These are phyloP conservation scores for Diospyros kaki DNA, from an alignment of 148 eudicot genomes.

Conservation along the genomic window DNA sequence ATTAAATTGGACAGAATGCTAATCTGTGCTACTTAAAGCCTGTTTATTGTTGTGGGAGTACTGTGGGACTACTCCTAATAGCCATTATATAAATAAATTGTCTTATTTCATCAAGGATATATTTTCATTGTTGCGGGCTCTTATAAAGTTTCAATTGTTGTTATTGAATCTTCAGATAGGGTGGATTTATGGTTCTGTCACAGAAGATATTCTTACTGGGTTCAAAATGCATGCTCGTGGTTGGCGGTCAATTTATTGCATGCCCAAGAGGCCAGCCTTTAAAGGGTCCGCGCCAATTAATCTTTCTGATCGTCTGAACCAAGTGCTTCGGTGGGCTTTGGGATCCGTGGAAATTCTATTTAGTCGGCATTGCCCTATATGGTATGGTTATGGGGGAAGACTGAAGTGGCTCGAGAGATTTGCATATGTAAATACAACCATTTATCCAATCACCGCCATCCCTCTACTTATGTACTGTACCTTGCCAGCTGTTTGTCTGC, in stretches of 20 bases:
- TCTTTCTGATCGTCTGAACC: constrained; percentile 9
- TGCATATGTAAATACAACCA: not conserved
- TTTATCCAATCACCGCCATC: not conserved
- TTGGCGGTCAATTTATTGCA: constrained; percentile 2
- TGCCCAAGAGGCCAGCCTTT: not conserved
- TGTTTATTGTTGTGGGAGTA: too few relatives aligned
- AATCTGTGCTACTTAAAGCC: too few relatives aligned
- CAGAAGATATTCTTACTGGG: constrained; percentile 7
- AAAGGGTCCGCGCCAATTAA: constrained; percentile 8
- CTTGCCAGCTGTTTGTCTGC: constrained; percentile 3
- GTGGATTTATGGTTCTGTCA: constrained; percentile 7
- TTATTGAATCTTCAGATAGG: not conserved
- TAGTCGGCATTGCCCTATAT: constrained; percentile 6
- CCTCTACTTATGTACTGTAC: constrained; percentile 3
- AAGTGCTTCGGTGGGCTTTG: constrained; percentile 5
- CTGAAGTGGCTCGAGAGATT: not conserved
- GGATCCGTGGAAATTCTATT: constrained; percentile 2
- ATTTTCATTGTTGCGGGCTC: too few relatives aligned
- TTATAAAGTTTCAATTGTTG: not conserved
- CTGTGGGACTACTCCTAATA: too few relatives aligned
- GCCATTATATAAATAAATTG: too few relatives aligned
- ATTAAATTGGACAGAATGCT: too few relatives aligned
- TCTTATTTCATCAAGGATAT: too few relatives aligned
- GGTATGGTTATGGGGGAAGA: constrained; percentile 1
- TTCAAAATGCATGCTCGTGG: constrained; percentile 9